A percentile compares a stretch with the other conserved stretches of the same genome.
Conservation (phyloP, 2,329 filamentous ascomycete species). For the Myriosclerotinia duriaeana region DNA sequence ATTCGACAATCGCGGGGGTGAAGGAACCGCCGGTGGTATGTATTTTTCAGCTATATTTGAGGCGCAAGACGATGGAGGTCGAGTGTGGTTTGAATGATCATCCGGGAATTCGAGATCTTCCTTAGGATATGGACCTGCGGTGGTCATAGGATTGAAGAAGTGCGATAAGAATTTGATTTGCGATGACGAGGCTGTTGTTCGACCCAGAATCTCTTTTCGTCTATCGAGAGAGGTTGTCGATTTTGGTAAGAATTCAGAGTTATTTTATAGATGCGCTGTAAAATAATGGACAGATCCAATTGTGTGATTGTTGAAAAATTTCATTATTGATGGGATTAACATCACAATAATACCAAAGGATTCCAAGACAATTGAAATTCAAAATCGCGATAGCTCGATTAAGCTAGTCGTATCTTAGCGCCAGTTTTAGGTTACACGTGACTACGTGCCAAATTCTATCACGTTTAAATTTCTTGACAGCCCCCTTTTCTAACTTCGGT, state of each 20-base stretch:
- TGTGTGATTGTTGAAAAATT: not conserved
- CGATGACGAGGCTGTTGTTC: not conserved
- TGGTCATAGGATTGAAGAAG: slow-evolving; percentile 22
- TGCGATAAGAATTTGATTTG: slow-evolving; percentile 4
- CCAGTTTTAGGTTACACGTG: not conserved
- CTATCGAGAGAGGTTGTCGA: not conserved
- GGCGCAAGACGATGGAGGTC: slow-evolving; percentile 16
- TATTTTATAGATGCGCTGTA: not conserved
- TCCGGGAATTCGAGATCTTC: slow-evolving; percentile 17
- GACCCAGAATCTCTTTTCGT: not conserved
- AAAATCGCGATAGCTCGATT: slow-evolving; percentile 18
- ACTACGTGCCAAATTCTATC: not conserved
- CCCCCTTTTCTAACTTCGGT: not conserved
- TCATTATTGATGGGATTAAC: slow-evolving; percentile 8
- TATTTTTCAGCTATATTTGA: slow-evolving; percentile 48
- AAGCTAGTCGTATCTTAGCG: slow-evolving; percentile 20
- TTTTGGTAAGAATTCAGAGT: too few relatives aligned
- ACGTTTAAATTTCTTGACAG: not conserved
- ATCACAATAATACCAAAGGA: not conserved
- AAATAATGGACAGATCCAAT: slow-evolving; percentile 2
- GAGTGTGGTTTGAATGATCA: slow-evolving; percentile 20
- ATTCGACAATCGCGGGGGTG: slow-evolving; percentile 57
- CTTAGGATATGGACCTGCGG: slow-evolving; percentile 16
- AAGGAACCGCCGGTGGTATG: slow-evolving; percentile 61
- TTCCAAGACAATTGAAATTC: slow-evolving; percentile 11